Percentiles rank a stretch among this genome's conserved stretches.
These are phyloP conservation scores for Metschnikowia drakensbergensis DNA, from an alignment of 805 yeast species.

Conservation along the genomic window DNA sequence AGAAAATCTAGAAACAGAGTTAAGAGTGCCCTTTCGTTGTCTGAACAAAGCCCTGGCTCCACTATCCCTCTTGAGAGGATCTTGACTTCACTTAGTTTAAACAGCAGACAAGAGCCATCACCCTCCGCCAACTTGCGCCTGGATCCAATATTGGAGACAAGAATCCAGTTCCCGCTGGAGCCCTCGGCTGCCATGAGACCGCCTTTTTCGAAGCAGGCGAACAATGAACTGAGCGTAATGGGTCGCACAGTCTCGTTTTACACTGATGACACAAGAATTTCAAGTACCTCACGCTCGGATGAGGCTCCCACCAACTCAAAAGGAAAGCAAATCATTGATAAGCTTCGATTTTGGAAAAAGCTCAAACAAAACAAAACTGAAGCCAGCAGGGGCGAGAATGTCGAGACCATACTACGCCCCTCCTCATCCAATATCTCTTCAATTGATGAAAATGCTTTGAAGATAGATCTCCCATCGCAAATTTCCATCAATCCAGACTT, in stretches of 20 bases:
- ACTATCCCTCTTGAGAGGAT: conserved; percentile 38
- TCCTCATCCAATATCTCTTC: neutral
- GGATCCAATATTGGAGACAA: neutral
- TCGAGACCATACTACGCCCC: neutral
- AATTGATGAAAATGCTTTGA: conserved; percentile 1
- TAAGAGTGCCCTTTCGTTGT: conserved; percentile 33
- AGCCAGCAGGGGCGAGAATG: neutral
- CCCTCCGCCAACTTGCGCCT: conserved; percentile 1
- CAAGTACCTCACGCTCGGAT: neutral
- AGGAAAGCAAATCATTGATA: conserved; percentile 27
- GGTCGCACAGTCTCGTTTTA: conserved; percentile 23
- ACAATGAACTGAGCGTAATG: conserved; percentile 7
- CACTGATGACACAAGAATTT: conserved; percentile 18
- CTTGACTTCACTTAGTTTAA: conserved; percentile 33
- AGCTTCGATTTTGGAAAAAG: conserved; percentile 39
- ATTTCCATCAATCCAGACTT: neutral
- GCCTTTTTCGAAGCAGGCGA: neutral
- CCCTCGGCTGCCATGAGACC: neutral
- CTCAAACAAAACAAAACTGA: conserved; percentile 13
- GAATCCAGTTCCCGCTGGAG: neutral
- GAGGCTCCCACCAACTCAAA: conserved; percentile 7
- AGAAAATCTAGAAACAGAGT: conserved; percentile 31
- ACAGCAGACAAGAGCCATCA: conserved; percentile 16
- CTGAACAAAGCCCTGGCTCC: conserved; percentile 25
- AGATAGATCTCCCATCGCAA: conserved; percentile 5